Conservation (phyloP, 1,284 basidiomycete species). For the Schizophyllum commune region DNA sequence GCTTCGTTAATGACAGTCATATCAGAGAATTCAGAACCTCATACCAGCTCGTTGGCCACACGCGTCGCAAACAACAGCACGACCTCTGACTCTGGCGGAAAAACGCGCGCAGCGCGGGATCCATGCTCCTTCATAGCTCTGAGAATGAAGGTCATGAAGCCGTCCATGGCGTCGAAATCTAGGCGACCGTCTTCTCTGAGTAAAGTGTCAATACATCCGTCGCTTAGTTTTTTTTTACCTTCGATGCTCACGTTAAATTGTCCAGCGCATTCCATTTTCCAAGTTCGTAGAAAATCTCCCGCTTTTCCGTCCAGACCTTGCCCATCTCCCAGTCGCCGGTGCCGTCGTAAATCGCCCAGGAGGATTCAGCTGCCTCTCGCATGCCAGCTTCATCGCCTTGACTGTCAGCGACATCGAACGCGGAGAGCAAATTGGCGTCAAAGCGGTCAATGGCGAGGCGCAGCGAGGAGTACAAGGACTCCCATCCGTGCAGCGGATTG, state of each 20-base stretch:
- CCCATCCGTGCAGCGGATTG: constrained; percentile 65
- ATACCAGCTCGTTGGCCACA: constrained; percentile 69
- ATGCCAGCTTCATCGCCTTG: constrained; percentile 65
- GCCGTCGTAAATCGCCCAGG: constrained; percentile 75
- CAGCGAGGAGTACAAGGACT: constrained; percentile 55
- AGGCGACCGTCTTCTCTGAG: constrained; percentile 37
- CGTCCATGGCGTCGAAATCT: constrained; percentile 90
- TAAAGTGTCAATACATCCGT: neutral
- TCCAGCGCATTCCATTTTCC: neutral
- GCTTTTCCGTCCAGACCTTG: constrained; percentile 87
- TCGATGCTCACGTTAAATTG: constrained; percentile 17
- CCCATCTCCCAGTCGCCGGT: constrained; percentile 80
- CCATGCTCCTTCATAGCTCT: constrained; percentile 68
- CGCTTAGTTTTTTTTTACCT: neutral
- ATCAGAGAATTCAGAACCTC: constrained; percentile 17
- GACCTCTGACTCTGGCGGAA: constrained; percentile 72
- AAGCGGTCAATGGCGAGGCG: constrained; percentile 80
- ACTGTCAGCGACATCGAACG: constrained; percentile 79
- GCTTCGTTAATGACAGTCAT: constrained; percentile 1
- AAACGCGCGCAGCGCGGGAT: constrained; percentile 73
- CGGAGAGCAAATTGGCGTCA: constrained; percentile 74
- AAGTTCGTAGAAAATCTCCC: constrained; percentile 81
- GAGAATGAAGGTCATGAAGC: constrained; percentile 72
- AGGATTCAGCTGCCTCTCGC: constrained; percentile 70
- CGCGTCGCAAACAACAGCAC: constrained; percentile 71